A percentile compares a stretch with the other conserved stretches of the same genome.
Conservation (phyloP, 306 rosid species). For the Heteromeles arbutifolia region DNA sequence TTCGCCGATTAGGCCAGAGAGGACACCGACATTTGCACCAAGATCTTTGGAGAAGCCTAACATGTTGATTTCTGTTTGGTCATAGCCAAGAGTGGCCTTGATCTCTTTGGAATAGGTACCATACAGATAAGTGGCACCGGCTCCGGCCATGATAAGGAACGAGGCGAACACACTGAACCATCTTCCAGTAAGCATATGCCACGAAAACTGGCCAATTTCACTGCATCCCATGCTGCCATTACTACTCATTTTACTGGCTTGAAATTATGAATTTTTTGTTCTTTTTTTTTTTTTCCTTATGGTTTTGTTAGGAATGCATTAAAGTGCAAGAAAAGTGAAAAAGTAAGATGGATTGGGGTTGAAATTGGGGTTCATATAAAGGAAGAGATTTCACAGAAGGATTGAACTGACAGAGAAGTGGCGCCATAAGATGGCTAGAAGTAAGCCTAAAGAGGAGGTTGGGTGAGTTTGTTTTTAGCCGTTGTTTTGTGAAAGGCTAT, state of each 20-base stretch:
- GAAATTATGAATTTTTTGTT: neutral
- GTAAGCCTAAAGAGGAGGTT: neutral
- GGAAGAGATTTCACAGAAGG: neutral
- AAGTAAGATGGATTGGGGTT: neutral
- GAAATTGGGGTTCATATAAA: neutral
- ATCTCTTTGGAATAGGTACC: slow-evolving; percentile 31
- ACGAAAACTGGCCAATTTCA: neutral
- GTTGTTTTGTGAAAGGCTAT: neutral
- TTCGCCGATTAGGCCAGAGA: slow-evolving; percentile 29
- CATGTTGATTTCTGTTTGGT: slow-evolving; percentile 21
- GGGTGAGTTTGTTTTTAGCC: neutral
- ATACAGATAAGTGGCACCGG: slow-evolving; percentile 32
- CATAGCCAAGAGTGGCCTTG: slow-evolving; percentile 25
- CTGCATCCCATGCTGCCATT: neutral
- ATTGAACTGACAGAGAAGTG: neutral
- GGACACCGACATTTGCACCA: slow-evolving; percentile 30
- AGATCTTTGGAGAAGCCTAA: slow-evolving; percentile 33
- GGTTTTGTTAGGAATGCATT: neutral
- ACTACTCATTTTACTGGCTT: neutral
- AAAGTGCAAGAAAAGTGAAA: neutral
- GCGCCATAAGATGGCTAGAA: neutral
- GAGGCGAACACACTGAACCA: slow-evolving; percentile 28
- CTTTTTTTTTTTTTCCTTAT: neutral
- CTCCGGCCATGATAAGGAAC: slow-evolving; percentile 22
- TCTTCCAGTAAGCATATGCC: neutral